These are phyloP conservation scores for Simmondsia chinensis DNA, from an alignment of 148 eudicot genomes.

Conservation along the genomic window DNA sequence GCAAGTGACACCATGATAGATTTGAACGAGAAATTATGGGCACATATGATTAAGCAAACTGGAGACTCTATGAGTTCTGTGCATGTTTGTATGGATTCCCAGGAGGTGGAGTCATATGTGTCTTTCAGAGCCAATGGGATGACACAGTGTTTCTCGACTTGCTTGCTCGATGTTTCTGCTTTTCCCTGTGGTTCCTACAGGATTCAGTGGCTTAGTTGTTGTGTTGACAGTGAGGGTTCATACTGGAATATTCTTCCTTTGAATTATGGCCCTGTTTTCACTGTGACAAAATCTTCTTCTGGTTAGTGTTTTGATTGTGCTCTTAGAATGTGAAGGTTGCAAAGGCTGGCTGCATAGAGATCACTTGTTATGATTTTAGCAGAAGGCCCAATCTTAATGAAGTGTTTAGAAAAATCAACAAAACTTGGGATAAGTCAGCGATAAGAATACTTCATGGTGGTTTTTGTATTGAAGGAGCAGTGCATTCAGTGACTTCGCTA, in stretches of 20 bases:
- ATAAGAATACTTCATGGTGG: too few species aligned
- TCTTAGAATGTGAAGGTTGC: not conserved
- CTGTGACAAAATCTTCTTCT: constrained; percentile 13
- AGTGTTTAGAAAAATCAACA: too few species aligned
- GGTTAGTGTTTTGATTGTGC: not conserved
- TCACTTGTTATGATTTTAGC: too few species aligned
- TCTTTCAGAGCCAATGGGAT: constrained; percentile 42
- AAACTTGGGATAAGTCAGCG: too few species aligned
- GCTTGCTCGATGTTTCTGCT: constrained; percentile 66
- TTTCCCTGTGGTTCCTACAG: constrained; percentile 61
- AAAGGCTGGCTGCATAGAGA: too few species aligned
- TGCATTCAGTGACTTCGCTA: too few species aligned
- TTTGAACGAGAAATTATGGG: constrained; percentile 42
- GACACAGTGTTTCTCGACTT: constrained; percentile 73
- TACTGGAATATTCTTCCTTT: constrained; percentile 59
- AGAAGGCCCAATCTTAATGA: too few species aligned
- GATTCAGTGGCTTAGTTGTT: constrained; percentile 61
- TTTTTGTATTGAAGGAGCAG: too few species aligned
- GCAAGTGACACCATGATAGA: constrained; percentile 35
- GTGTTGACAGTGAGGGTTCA: constrained; percentile 45
- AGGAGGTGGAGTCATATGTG: constrained; percentile 26
- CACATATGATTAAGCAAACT: constrained; percentile 23
- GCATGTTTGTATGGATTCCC: constrained; percentile 8
- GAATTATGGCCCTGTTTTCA: constrained; percentile 44
- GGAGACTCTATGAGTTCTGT: constrained; percentile 9